Base-by-base conservation (phyloP, 768 basidiomycete genomes). In the Termitomyces sp. region DNA sequence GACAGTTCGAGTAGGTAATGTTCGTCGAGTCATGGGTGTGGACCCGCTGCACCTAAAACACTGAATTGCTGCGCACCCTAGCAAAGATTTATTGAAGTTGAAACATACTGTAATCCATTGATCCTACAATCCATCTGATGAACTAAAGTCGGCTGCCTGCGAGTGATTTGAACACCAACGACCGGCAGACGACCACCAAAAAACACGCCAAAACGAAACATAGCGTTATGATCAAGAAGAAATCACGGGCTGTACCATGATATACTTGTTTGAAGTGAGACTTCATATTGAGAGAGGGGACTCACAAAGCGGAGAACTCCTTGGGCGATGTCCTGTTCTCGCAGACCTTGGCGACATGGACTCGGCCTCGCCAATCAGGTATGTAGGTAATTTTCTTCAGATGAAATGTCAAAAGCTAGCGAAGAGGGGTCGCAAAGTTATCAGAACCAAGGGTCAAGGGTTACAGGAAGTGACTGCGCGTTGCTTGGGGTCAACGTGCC, bases 121-220 rank as follows among this genome's bases (percentile, higher is more conserved):
- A 15, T 33, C 54, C 44, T 18, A 24, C 8, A 35, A 42, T 57
- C 8, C 13, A 46, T 46, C 3, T 40, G 24, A 40, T 40, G 16
- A 40, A 32, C 55, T 55, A 55, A 44, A 13, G 7, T 42, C 40
- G 55, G 35, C 36, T 48, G 45, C 22, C 15, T 15, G 36, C 42
- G 62, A 68, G 52, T 63, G 65, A 62, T 53, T 62, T 59, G 13
- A 74, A 58, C 1, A 74, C 68, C 35, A 73, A 57, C 7, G 75
- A 73, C 0, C 78, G 76, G 38, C 71, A 63, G 42, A 73, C 51
- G 36, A 73, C 70, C 51, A 80, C 69, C 50, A 78, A 51, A 56
- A 73, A 74, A 61, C 74, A 75, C 16, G 78, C 78, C 44, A 78
- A 57, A 36, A 72, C 72, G 62, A 80, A 74, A 63, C 78, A 80